phyloP scores from a whole-genome alignment of 2,329 filamentous ascomycete genomes.

The Pestalotiopsis sp. region DNA sequence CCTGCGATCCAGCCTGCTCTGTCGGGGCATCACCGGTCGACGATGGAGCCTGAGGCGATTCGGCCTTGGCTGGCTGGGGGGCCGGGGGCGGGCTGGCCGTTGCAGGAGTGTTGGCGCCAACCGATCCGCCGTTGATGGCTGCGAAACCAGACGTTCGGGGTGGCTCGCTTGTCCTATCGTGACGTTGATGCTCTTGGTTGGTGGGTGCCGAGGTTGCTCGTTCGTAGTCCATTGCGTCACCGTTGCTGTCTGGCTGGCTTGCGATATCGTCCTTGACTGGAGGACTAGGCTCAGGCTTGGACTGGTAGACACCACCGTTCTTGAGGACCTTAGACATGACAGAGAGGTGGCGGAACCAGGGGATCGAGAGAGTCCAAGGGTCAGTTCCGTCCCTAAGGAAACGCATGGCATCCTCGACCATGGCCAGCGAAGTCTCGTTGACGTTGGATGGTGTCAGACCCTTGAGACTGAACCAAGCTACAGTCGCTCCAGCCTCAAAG shows the following conservation, averaged over 20 bases:
- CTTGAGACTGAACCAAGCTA: slow-evolving; percentile 65
- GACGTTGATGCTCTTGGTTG: slow-evolving; percentile 38
- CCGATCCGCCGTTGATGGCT: slow-evolving; percentile 62
- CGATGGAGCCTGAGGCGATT: slow-evolving; percentile 33
- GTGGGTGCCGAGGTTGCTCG: slow-evolving; percentile 36
- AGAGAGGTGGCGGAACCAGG: slow-evolving; percentile 62
- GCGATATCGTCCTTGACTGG: slow-evolving; percentile 58
- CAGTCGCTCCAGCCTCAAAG: slow-evolving; percentile 63
- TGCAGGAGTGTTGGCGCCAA: slow-evolving; percentile 48
- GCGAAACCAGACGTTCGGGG: slow-evolving; percentile 58
- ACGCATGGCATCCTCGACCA: slow-evolving; percentile 61
- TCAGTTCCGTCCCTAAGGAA: slow-evolving; percentile 62
- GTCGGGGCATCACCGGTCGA: slow-evolving; percentile 24
- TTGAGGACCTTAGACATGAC: slow-evolving; percentile 65
- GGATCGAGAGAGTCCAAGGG: slow-evolving; percentile 61
- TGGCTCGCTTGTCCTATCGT: slow-evolving; percentile 52
- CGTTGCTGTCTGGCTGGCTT: slow-evolving; percentile 58
- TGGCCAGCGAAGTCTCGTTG: slow-evolving; percentile 58
- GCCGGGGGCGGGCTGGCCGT: slow-evolving; percentile 46
- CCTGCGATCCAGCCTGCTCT: slow-evolving; percentile 28
- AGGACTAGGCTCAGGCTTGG: slow-evolving; percentile 31
- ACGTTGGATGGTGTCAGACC: slow-evolving; percentile 59
- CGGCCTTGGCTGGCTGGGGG: slow-evolving; percentile 37
- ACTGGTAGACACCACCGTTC: slow-evolving; percentile 47
- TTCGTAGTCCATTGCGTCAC: slow-evolving; percentile 62